A percentile compares a stretch with the other conserved stretches of the same genome.
phyloP scores from a whole-genome alignment of 495 filamentous ascomycete genomes.

The Astrothelium subdiscretum region DNA sequence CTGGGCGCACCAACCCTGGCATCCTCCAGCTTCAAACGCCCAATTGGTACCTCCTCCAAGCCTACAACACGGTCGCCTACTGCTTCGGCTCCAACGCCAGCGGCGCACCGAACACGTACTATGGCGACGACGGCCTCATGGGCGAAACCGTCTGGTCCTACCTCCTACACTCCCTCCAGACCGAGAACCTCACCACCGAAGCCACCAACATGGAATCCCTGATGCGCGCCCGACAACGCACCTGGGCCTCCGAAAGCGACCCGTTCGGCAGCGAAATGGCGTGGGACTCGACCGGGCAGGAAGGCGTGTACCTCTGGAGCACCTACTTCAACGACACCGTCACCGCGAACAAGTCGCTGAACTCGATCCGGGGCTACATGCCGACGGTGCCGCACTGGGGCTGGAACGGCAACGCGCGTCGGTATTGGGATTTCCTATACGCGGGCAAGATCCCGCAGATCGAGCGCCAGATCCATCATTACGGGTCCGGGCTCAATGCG shows the following conservation, averaged over 20 bases:
- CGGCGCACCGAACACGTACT: slow-evolving; percentile 24
- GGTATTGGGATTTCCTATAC: slow-evolving; percentile 43
- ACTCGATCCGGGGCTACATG: slow-evolving; percentile 39
- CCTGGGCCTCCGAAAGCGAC: slow-evolving; percentile 32
- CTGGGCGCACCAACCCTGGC: slow-evolving; percentile 31
- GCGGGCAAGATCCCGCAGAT: slow-evolving; percentile 39
- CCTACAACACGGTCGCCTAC: slow-evolving; percentile 27
- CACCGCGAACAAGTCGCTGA: slow-evolving; percentile 35
- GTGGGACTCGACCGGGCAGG: slow-evolving; percentile 46
- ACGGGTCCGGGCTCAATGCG: slow-evolving; percentile 42
- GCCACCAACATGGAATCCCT: slow-evolving; percentile 25
- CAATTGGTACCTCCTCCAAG: slow-evolving; percentile 39
- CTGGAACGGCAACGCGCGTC: slow-evolving; percentile 42
- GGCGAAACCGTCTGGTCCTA: slow-evolving; percentile 41
- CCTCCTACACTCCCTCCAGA: slow-evolving; percentile 34
- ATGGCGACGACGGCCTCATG: slow-evolving; percentile 37
- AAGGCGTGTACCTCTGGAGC: slow-evolving; percentile 44
- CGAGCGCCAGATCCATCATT: slow-evolving; percentile 46
- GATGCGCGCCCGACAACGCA: slow-evolving; percentile 33
- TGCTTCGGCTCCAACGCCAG: slow-evolving; percentile 11
- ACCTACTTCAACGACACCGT: slow-evolving; percentile 35
- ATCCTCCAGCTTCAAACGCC: slow-evolving; percentile 27
- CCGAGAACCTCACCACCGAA: slow-evolving; percentile 30
- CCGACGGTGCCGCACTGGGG: slow-evolving; percentile 43
- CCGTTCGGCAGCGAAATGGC: slow-evolving; percentile 46